These are phyloP conservation scores for Suzukiozyma palmioleophila DNA, from an alignment of 1,139 yeast genomes.

Conservation along the genomic window DNA sequence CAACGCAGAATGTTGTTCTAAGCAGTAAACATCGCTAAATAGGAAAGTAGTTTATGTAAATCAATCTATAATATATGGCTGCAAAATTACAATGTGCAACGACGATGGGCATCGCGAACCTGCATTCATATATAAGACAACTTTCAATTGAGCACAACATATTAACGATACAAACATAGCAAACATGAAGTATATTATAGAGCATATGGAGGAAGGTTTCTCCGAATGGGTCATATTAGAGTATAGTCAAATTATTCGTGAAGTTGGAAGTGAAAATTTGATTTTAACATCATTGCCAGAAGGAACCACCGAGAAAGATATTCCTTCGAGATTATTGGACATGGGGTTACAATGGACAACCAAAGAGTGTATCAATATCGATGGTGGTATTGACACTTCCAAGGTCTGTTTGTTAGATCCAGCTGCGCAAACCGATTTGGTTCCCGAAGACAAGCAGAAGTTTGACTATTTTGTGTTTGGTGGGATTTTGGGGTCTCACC, in stretches of 20 bases:
- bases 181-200: constrained; percentile 82
- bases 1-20: constrained; percentile 7
- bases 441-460: constrained; percentile 57
- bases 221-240: constrained; percentile 94
- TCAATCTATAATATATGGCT: background rate
- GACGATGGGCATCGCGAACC: background rate
- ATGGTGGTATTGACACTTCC: constrained; percentile 40
- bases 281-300: constrained; percentile 73
- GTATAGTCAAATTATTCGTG: constrained; percentile 75
- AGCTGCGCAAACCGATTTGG: constrained; percentile 68
- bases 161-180: background rate
- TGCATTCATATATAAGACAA: background rate
- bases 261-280: constrained; percentile 74
- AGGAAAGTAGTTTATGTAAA: background rate
- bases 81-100: background rate
- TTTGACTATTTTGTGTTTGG: constrained; percentile 93
- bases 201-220: constrained; percentile 96
- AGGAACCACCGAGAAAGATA: constrained; percentile 54
- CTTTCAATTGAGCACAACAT: background rate
- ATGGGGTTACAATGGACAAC: constrained; percentile 82
- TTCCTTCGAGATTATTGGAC: constrained; percentile 57
- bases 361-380: constrained; percentile 55
- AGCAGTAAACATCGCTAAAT: constrained; percentile 16
- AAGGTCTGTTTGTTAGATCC: constrained; percentile 87
- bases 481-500: constrained; percentile 94